Conservation (phyloP, 345 rosid species). For the Gossypium anomalum region DNA sequence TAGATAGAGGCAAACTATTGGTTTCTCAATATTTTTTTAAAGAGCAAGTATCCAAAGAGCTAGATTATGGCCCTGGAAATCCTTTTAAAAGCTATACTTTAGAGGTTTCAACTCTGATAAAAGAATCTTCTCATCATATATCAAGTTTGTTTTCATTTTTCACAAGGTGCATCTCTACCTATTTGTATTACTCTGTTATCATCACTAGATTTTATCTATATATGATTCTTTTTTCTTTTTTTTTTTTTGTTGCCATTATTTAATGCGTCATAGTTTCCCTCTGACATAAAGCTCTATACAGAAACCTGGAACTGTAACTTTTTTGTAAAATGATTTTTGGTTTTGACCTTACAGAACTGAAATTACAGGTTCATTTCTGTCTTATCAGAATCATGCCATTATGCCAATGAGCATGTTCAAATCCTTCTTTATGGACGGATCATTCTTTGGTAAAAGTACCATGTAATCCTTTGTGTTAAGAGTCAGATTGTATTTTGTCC, state of each 20-base stretch:
- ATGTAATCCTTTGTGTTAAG: accelerated
- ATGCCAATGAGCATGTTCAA: neutral
- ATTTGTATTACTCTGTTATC: neutral
- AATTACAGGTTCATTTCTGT: too few species aligned
- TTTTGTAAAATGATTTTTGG: too few species aligned
- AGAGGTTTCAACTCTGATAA: neutral
- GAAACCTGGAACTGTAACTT: too few species aligned
- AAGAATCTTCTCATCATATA: neutral
- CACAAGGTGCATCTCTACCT: neutral
- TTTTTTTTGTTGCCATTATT: neutral
- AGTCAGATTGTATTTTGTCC: too few species aligned
- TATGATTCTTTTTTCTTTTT: neutral
- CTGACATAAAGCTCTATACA: neutral
- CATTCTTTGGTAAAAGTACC: neutral
- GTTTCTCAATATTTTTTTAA: neutral
- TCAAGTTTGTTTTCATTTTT: neutral
- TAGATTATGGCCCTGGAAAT: neutral
- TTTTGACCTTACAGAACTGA: too few species aligned
- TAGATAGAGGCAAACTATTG: neutral
- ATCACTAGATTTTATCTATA: neutral
- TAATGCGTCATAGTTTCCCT: neutral
- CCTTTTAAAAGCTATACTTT: neutral
- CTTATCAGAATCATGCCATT: too few species aligned
- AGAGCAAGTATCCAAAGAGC: neutral
- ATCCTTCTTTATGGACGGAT: neutral